phyloP scores from a whole-genome alignment of 495 filamentous ascomycete species.

The Penicillium steckii region DNA sequence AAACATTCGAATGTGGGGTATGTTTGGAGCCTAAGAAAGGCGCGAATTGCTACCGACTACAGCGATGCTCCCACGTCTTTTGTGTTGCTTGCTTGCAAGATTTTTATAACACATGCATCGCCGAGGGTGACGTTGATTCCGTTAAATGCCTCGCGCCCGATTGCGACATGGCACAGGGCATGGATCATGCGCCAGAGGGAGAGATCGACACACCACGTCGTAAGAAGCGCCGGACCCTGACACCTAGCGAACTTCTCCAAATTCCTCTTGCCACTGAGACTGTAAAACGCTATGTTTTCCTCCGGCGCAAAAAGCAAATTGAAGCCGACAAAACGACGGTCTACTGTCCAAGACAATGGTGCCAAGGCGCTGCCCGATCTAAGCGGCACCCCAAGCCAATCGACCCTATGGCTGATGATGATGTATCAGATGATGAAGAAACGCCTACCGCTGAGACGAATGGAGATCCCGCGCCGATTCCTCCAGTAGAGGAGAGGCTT shows the following conservation, averaged over 20 bases:
- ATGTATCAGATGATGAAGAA: slow-evolving; percentile 48
- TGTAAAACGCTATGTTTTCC: slow-evolving; percentile 79
- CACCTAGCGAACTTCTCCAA: slow-evolving; percentile 82
- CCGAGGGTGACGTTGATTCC: slow-evolving; percentile 73
- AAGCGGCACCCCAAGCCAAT: slow-evolving; percentile 71
- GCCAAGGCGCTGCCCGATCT: slow-evolving; percentile 83
- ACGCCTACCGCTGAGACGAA: slow-evolving; percentile 30
- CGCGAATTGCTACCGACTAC: slow-evolving; percentile 69
- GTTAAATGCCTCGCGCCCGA: slow-evolving; percentile 75
- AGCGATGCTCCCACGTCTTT: slow-evolving; percentile 86
- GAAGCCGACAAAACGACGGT: slow-evolving; percentile 89
- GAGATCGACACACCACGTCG: slow-evolving; percentile 27
- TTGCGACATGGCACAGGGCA: slow-evolving; percentile 63
- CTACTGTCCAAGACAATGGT: slow-evolving; percentile 95
- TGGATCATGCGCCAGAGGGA: slow-evolving; percentile 6
- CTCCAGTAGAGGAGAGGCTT: slow-evolving; percentile 59
- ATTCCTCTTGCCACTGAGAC: slow-evolving; percentile 72
- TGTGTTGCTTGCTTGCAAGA: slow-evolving; percentile 81
- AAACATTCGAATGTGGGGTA: slow-evolving; percentile 86
- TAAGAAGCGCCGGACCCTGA: slow-evolving; percentile 61
- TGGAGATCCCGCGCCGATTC: slow-evolving; percentile 36
- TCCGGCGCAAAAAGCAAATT: slow-evolving; percentile 89
- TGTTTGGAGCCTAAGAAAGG: slow-evolving; percentile 96
- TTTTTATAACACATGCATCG: slow-evolving; percentile 85
- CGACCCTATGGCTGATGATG: slow-evolving; percentile 49